phyloP scores from a whole-genome alignment of 78 protist genomes.

The Tieghemostelium lacteum region DNA sequence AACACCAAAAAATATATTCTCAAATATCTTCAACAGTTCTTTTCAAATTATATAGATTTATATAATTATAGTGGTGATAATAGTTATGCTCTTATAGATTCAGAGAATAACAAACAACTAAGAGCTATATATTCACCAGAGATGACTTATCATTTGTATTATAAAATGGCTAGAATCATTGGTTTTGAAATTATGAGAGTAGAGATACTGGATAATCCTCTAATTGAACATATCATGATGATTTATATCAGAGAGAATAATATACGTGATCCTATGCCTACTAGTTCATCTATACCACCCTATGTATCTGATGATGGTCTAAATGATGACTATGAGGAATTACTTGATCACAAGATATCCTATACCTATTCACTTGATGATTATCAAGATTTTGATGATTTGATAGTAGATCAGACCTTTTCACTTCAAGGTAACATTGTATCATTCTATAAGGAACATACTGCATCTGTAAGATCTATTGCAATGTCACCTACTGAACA shows the following conservation, averaged over 20 bases:
- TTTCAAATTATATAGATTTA: constrained; percentile 34
- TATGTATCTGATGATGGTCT: constrained; percentile 76
- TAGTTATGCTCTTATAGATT: constrained; percentile 3
- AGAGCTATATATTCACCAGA: constrained; percentile 65
- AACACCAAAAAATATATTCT: constrained; percentile 49
- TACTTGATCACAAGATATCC: constrained; percentile 44
- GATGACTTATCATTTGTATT: constrained; percentile 68
- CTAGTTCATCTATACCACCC: constrained; percentile 38
- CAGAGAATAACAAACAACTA: constrained; percentile 34
- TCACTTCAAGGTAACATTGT: constrained; percentile 58
- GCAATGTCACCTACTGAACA: constrained; percentile 41
- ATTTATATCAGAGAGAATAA: constrained; percentile 33
- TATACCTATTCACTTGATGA: constrained; percentile 54
- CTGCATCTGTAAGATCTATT: constrained; percentile 38
- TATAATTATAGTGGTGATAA: constrained; percentile 39
- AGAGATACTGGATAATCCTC: constrained; percentile 51
- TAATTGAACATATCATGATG: constrained; percentile 67
- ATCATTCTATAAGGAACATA: constrained; percentile 46
- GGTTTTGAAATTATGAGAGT: constrained; percentile 52
- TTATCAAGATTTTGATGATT: constrained; percentile 73
- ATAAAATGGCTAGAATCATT: constrained; percentile 51
- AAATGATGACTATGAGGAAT: constrained; percentile 29
- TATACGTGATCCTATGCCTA: not conserved
- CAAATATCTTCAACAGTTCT: constrained; percentile 68
- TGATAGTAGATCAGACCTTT: constrained; percentile 47